Base-by-base conservation (phyloP, 2,329 filamentous ascomycete species). In the Aspergillus fijiensis region DNA sequence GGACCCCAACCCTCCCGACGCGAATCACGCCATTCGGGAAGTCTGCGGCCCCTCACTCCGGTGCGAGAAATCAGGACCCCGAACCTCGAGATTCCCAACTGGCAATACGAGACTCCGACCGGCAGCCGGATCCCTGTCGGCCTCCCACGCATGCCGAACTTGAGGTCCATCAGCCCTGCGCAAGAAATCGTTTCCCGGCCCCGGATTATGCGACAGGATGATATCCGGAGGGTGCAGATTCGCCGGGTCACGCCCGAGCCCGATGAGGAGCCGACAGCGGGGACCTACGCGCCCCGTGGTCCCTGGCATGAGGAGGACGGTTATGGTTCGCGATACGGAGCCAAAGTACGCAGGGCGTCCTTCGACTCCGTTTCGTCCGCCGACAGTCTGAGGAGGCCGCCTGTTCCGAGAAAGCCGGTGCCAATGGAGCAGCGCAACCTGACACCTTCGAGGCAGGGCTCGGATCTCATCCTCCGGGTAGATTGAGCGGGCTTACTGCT, bases 141-240 rank as follows among this genome's bases (percentile, higher is more conserved):
- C 55, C 71, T 68, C 29, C 63, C 68, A 29, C 60, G 64, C 48
- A 63, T 65, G 21, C 63, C 67, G 53, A 59, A 62, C 4, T 62
- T 67, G 21, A 62, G 60, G 31, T 58, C 64, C 1, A 60, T 71
- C 21, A 70, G 64, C 7, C 66, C 68, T 42, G 65, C 68, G 10
- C 65, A 69, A 21, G 72, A 77, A 51, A 69, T 70, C 4, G 59
- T 74, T 11, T 72, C 74, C 2, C 63, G 69, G 16, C 74, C 72
- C 12, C 72, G 72, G n/a, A 69, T 71, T 16, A 67, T 75, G 16
- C 65, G 68, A 10, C 58, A 65, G 11, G 69, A 74, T 29, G 71
- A 74, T 53, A 75, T 75, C 33, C 74, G 69, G 54, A 64, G 70
- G 12, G 68, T 75, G 1, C 63, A 74, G 29, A 69, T 74, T 21